These are phyloP conservation scores for Aureobasidium zeae DNA, from an alignment of 2,329 filamentous ascomycete species.

Conservation along the genomic window DNA sequence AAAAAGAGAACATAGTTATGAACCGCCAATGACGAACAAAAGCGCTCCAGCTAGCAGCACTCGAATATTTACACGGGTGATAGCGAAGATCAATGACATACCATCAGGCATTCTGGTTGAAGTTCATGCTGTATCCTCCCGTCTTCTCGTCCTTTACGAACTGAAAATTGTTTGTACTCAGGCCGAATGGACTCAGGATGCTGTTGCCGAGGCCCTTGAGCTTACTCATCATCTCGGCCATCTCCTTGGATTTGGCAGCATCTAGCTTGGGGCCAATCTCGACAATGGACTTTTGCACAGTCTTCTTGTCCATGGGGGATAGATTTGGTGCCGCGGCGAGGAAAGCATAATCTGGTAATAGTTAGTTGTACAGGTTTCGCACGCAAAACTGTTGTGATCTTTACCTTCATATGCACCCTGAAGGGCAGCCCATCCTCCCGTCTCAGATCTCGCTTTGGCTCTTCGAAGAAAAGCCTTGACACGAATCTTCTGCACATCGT, in stretches of 20 bases:
- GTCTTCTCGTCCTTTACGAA: conserved; percentile 84
- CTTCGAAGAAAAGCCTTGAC: conserved; percentile 75
- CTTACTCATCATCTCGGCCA: conserved; percentile 96
- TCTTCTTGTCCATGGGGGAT: conserved; percentile 54
- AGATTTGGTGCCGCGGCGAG: conserved; percentile 54
- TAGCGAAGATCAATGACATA: conserved; percentile 15
- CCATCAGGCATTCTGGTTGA: conserved; percentile 42
- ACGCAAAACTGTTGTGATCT: no score
- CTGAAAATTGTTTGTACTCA: conserved; percentile 90
- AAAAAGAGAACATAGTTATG: conserved; percentile 2
- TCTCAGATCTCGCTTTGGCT: conserved; percentile 60
- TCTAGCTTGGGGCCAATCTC: conserved; percentile 61
- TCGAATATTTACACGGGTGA: conserved; percentile 3
- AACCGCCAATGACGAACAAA: conserved; percentile 10
- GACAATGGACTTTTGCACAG: conserved; percentile 57
- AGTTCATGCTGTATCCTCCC: conserved; percentile 92
- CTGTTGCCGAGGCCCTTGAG: conserved; percentile 87
- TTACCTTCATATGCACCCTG: conserved; percentile 57
- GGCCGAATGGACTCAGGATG: conserved; percentile 81
- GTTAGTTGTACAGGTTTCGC: not conserved
- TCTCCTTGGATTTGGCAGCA: conserved; percentile 73
- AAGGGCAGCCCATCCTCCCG: conserved; percentile 70
- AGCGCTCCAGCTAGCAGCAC: not conserved
- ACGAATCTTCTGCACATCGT: conserved; percentile 67
- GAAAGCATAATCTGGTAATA: conserved; percentile 56